phyloP scores from a whole-genome alignment of 495 filamentous ascomycete species.

The Trichoderma erinaceum region DNA sequence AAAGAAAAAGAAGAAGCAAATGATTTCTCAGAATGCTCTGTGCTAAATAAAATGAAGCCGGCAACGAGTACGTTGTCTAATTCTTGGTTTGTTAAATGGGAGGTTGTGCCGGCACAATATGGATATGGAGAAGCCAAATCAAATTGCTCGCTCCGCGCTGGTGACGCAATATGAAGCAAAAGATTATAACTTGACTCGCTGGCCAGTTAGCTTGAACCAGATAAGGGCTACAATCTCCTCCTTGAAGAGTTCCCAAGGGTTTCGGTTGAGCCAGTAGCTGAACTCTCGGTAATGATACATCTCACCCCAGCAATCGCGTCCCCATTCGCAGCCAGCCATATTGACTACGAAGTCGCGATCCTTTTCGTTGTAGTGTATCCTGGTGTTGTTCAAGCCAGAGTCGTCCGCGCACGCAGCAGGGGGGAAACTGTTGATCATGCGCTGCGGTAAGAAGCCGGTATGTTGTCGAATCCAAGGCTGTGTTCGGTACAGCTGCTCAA shows the following conservation, averaged over 20 bases:
- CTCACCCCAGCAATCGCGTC: conserved; percentile 95
- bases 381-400: conserved; percentile 49
- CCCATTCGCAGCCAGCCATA: conserved; percentile 97
- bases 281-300: conserved; percentile 89
- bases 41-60: conserved; percentile 17
- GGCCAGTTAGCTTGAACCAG: conserved; percentile 50
- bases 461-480: conserved; percentile 91
- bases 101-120: neutral
- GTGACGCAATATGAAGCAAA: neutral
- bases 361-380: conserved; percentile 77
- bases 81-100: neutral
- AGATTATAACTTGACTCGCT: conserved; percentile 44
- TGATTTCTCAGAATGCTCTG: conserved; percentile 17
- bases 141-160: neutral
- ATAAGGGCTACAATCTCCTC: conserved; percentile 48
- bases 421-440: conserved; percentile 91
- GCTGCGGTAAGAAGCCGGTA: conserved; percentile 84
- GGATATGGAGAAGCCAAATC: neutral
- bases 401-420: conserved; percentile 77
- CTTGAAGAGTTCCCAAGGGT: conserved; percentile 68
- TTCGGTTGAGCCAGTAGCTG: conserved; percentile 78
- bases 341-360: conserved; percentile 96
- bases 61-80: conserved; percentile 13
- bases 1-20: conserved; percentile 6
- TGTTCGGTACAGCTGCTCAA: conserved; percentile 84